Evolutionary conservation across 176 grass and related monocot genomes (phyloP), one percentile per base, ranked within the genome.

Genomic region (Bromus sterilis): DNA sequence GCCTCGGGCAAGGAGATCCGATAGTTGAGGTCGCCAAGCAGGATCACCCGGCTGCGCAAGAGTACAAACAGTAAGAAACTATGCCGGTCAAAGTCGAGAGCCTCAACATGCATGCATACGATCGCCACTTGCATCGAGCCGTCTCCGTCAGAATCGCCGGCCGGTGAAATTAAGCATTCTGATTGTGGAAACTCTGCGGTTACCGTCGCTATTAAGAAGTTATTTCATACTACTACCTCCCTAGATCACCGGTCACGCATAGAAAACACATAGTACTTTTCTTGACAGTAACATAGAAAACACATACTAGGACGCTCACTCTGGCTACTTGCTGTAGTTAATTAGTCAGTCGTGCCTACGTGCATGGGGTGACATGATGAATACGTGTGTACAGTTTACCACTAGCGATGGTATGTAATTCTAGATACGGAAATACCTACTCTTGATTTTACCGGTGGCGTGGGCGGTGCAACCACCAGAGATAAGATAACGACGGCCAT

Each of bases 1-100:
- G 82, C 80, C 81, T 91, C 93, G 8, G 93, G 89, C 82, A 94
- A 57, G 18, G 93, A 94, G 75, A 94, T 94, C 83, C 93, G 65
- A 60, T 94, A 94, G 82, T 94, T 94, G 81, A 94, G 83, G 74
- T 94, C 93, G 2, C 93, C 93, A 10, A 94, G 87, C 62, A 91
- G 66, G 78, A 91, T 85, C 85, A 94, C 84, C 24, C 84, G 93
- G 51, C 93, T 94, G 93, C 81, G 78, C 3, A 9, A 31, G 11
- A 35, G 36, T 13, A 43, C 68, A 29, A 55, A 79, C 33, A 48
- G 7, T 83, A 20, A 73, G 42, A 73, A 31, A 11, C 69, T 10
- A 71, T 44, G 13, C 6, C 20, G 21, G 70, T 73, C 70, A 72
- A 48, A 29, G 69, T 48, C 69, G 30, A 31, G 25, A 7, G 16